Percentiles rank a stretch among this genome's conserved stretches.
phyloP scores from a whole-genome alignment of 2,329 filamentous ascomycete genomes.

The Pseudopyrenochaeta lycopersici region DNA sequence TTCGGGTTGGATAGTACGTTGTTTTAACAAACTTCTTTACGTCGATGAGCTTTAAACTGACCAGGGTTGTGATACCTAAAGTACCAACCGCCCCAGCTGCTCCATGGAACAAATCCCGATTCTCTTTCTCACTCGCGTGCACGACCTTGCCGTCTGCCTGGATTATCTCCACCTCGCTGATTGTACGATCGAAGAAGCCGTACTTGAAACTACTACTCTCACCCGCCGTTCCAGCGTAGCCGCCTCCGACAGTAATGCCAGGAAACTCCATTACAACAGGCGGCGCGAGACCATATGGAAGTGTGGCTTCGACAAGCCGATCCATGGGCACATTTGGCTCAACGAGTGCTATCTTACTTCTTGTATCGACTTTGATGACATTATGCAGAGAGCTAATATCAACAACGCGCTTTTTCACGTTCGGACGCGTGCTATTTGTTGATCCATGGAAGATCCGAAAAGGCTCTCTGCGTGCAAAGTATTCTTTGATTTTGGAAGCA shows the following conservation, averaged over 20 bases:
- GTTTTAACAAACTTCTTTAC: constrained; percentile 60
- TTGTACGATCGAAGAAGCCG: constrained; percentile 70
- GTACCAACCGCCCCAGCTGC: constrained; percentile 73
- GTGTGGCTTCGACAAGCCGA: constrained; percentile 65
- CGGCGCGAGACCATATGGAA: constrained; percentile 66
- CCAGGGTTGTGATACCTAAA: constrained; percentile 70
- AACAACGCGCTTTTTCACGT: constrained; percentile 58
- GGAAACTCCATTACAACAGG: constrained; percentile 77
- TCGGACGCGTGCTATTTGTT: constrained; percentile 76
- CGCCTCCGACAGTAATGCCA: constrained; percentile 75
- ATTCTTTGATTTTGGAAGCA: constrained; percentile 57
- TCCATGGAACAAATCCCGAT: constrained; percentile 69
- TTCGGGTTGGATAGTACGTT: constrained; percentile 56
- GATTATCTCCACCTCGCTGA: constrained; percentile 71
- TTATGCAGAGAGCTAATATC: constrained; percentile 72
- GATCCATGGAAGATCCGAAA: constrained; percentile 82
- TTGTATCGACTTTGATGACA: constrained; percentile 68
- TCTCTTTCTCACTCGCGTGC: constrained; percentile 63
- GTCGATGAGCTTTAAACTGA: constrained; percentile 57
- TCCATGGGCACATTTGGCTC: constrained; percentile 78
- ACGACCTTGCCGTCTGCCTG: constrained; percentile 68
- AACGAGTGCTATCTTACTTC: constrained; percentile 66
- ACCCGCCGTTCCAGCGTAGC: constrained; percentile 72
- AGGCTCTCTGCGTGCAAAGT: constrained; percentile 63
- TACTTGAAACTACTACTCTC: constrained; percentile 75